A percentile compares a stretch with the other conserved stretches of the same genome.
phyloP scores from a whole-genome alignment of 306 rosid genomes.

The Prunus dulcis region DNA sequence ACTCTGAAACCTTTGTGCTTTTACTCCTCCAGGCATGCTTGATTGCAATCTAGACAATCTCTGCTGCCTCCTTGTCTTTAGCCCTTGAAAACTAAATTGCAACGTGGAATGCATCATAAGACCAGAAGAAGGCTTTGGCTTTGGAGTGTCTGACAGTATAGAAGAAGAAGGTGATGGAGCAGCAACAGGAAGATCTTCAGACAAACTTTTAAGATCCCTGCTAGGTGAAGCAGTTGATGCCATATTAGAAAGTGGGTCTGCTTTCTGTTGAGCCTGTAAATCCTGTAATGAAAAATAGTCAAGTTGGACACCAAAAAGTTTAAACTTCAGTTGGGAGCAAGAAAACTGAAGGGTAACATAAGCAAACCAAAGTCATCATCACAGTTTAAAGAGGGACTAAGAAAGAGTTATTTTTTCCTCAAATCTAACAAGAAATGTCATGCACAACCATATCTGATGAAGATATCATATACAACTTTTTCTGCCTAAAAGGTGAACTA shows the following conservation, averaged over 20 bases:
- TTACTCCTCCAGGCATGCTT: constrained; percentile 41
- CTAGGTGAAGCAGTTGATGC: constrained; percentile 45
- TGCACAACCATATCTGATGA: not conserved
- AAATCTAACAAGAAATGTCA: not conserved
- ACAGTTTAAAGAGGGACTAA: not conserved
- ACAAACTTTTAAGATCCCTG: constrained; percentile 26
- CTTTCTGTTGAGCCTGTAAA: constrained; percentile 33
- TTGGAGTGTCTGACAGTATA: constrained; percentile 34
- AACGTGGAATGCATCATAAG: constrained; percentile 51
- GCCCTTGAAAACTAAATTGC: constrained; percentile 68
- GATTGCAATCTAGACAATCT: constrained; percentile 44
- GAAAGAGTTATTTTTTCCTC: not conserved
- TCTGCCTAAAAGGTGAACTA: not conserved
- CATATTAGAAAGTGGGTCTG: constrained; percentile 25
- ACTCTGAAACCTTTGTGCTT: constrained; percentile 49
- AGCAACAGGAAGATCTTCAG: constrained; percentile 42
- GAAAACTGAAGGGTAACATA: not conserved
- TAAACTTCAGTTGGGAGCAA: not conserved
- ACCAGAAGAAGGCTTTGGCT: constrained; percentile 45
- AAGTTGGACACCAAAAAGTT: not conserved
- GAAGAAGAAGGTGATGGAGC: constrained; percentile 41
- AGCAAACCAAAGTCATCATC: not conserved
- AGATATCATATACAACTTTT: not conserved
- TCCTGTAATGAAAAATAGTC: constrained; percentile 45
- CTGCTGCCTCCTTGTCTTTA: constrained; percentile 66